Percentiles rank a stretch among this genome's conserved stretches.
Conservation (phyloP, 2,329 filamentous ascomycete genomes). For the Cladosporium sp. region DNA sequence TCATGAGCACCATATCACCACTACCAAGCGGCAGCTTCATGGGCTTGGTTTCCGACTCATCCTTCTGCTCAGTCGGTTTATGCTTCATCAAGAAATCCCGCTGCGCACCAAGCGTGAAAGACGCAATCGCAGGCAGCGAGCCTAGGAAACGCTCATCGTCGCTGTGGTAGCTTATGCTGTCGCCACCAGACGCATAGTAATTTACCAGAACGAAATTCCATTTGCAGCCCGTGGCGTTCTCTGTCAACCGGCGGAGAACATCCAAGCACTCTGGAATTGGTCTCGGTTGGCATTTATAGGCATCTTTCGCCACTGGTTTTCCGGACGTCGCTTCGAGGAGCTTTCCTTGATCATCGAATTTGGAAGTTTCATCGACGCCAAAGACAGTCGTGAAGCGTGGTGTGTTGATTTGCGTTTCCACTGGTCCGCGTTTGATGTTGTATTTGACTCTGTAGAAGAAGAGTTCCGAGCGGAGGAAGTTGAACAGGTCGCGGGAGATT, state of each 20-base stretch:
- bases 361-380: constrained; percentile 59
- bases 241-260: constrained; percentile 56
- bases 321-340: constrained; percentile 42
- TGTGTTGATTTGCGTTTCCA: constrained; percentile 59
- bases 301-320: constrained; percentile 36
- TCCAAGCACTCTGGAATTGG: constrained; percentile 69
- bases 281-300: constrained; percentile 59
- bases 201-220: constrained; percentile 82
- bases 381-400: constrained; percentile 60
- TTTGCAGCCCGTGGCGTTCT: constrained; percentile 59
- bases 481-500: constrained; percentile 57
- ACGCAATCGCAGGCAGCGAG: constrained; percentile 64
- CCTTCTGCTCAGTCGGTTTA: constrained; percentile 51
- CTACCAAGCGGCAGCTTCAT: constrained; percentile 54
- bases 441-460: constrained; percentile 50
- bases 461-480: constrained; percentile 64
- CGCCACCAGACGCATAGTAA: constrained; percentile 72
- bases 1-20: constrained; percentile 78
- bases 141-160: constrained; percentile 78
- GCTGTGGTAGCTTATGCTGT: constrained; percentile 75
- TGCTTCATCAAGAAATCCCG: constrained; percentile 77
- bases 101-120: constrained; percentile 65
- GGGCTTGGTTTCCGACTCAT: constrained; percentile 35
- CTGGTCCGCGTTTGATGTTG: constrained; percentile 60
- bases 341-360: constrained; percentile 42